Evolutionary conservation across 768 basidiomycete genomes (phyloP).

Genomic region (Psilocybe sp.): DNA sequence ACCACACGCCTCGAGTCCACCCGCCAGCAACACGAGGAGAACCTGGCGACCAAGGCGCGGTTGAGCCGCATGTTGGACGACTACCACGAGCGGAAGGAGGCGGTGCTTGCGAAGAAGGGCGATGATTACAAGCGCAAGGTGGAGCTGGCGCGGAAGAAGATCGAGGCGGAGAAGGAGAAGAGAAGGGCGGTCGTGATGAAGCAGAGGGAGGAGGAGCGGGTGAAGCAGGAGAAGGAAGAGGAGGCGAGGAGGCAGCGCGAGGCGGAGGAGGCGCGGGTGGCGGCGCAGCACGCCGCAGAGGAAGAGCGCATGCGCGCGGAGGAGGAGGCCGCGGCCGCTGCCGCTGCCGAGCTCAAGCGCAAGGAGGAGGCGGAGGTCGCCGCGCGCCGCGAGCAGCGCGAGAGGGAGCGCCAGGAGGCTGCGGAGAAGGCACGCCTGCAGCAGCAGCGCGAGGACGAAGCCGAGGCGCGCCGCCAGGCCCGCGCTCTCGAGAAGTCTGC

Average conservation of each 20-base stretch:
- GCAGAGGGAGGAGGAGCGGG: conserved; percentile 56
- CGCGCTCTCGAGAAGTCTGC: conserved; percentile 38
- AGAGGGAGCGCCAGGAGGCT: conserved; percentile 47
- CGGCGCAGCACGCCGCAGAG: conserved; percentile 50
- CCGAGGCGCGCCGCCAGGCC: conserved; percentile 47
- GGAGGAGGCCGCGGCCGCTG: conserved; percentile 46
- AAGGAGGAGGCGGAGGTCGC: conserved; percentile 58
- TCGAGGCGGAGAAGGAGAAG: conserved; percentile 83
- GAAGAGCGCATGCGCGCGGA: conserved; percentile 48
- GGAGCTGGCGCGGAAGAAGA: conserved; percentile 60
- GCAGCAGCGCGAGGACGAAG: conserved; percentile 69
- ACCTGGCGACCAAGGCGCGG: conserved; percentile 72
- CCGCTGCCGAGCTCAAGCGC: conserved; percentile 52
- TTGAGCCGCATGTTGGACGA: conserved; percentile 73
- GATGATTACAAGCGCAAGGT: conserved; percentile 64
- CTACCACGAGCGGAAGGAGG: conserved; percentile 51
- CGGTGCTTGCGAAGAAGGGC: conserved; percentile 52
- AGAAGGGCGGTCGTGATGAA: conserved; percentile 55
- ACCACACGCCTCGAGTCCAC: conserved; percentile 54
- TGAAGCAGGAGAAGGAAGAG: conserved; percentile 48
- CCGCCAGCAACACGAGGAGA: conserved; percentile 56
- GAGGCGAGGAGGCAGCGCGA: conserved; percentile 48
- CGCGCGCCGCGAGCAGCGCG: conserved; percentile 50
- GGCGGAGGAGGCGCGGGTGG: conserved; percentile 44
- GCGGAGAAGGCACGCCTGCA: conserved; percentile 57